Conservation (phyloP, 1,284 basidiomycete species). For the Bondarzewia mesenterica region DNA sequence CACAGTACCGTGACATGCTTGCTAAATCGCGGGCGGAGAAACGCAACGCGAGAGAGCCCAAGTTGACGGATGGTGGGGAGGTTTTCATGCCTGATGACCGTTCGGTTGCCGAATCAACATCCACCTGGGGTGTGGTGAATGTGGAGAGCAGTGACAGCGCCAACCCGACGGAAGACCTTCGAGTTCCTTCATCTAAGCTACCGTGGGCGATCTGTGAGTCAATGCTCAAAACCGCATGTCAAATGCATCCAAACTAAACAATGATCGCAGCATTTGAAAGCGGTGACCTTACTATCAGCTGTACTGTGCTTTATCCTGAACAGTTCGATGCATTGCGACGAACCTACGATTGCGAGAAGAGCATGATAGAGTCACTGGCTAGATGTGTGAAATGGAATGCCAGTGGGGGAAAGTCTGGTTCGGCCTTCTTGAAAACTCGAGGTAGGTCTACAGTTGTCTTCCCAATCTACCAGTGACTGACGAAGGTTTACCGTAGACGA, state of each 20-base stretch:
- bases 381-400: slow-evolving; percentile 97
- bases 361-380: slow-evolving; percentile 89
- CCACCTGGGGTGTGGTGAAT: slow-evolving; percentile 84
- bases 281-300: slow-evolving; percentile 89
- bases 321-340: slow-evolving; percentile 93
- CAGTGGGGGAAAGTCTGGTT: slow-evolving; percentile 93
- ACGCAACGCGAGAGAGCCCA: slow-evolving; percentile 57
- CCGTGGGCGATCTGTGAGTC: slow-evolving; percentile 73
- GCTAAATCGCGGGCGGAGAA: slow-evolving; percentile 67
- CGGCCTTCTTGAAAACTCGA: slow-evolving; percentile 92
- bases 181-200: slow-evolving; percentile 67
- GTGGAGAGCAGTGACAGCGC: slow-evolving; percentile 53
- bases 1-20: slow-evolving; percentile 83
- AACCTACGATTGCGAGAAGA: slow-evolving; percentile 89
- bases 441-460: slow-evolving; percentile 36
- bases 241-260: slow-evolving; percentile 9
- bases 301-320: slow-evolving; percentile 93
- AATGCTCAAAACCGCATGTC: not conserved
- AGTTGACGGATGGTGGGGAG: slow-evolving; percentile 62
- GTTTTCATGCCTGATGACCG: slow-evolving; percentile 82
- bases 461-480: not conserved
- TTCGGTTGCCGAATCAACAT: slow-evolving; percentile 72
- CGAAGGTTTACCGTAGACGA: slow-evolving; percentile 57
- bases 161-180: slow-evolving; percentile 71
- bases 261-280: slow-evolving; percentile 71